Conservation (phyloP, 1,284 basidiomycete species). For the Anthracocystis setariae region DNA sequence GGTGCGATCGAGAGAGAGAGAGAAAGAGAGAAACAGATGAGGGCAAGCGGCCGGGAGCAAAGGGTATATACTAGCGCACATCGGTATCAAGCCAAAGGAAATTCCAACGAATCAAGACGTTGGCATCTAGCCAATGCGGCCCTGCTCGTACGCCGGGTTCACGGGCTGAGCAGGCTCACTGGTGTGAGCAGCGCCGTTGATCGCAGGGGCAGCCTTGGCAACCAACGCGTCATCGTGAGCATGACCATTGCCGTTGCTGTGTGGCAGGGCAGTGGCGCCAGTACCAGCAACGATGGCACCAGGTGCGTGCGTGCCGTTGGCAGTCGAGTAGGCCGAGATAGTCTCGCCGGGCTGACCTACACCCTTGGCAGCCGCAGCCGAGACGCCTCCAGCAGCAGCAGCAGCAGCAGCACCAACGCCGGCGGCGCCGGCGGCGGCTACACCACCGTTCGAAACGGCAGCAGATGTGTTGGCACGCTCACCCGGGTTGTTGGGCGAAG, state of each 20-base stretch:
- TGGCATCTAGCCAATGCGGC: slow-evolving; percentile 30
- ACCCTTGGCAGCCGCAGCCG: slow-evolving; percentile 30
- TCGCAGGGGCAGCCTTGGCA: slow-evolving; percentile 42
- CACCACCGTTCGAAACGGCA: slow-evolving; percentile 8
- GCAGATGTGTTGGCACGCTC: slow-evolving; percentile 20
- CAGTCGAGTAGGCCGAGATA: slow-evolving; percentile 34
- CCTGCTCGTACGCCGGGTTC: slow-evolving; percentile 40
- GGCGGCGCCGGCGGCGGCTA: slow-evolving; percentile 15
- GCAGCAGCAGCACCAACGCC: slow-evolving; percentile 14
- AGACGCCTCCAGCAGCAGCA: slow-evolving; percentile 13
- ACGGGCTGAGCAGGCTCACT: slow-evolving; percentile 34
- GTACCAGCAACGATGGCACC: slow-evolving; percentile 41
- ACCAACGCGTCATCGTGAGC: slow-evolving; percentile 22
- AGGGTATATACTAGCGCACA: slow-evolving; percentile 44
- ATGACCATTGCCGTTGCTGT: slow-evolving; percentile 9
- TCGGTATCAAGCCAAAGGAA: slow-evolving; percentile 35
- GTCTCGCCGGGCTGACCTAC: slow-evolving; percentile 37
- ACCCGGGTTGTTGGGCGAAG: slow-evolving; percentile 34
- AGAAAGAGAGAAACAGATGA: not conserved
- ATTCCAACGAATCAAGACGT: slow-evolving; percentile 5
- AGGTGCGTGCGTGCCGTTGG: slow-evolving; percentile 31
- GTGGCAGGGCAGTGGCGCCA: slow-evolving; percentile 29
- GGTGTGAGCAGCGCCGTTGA: slow-evolving; percentile 45
- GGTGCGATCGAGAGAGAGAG: slow-evolving; percentile 3
- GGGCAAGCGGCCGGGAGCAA: slow-evolving; percentile 4